A percentile compares a stretch with the other conserved stretches of the same genome.
Evolutionary conservation across 176 grass and related monocot genomes (phyloP).

Genomic region (Triticum urartu): DNA sequence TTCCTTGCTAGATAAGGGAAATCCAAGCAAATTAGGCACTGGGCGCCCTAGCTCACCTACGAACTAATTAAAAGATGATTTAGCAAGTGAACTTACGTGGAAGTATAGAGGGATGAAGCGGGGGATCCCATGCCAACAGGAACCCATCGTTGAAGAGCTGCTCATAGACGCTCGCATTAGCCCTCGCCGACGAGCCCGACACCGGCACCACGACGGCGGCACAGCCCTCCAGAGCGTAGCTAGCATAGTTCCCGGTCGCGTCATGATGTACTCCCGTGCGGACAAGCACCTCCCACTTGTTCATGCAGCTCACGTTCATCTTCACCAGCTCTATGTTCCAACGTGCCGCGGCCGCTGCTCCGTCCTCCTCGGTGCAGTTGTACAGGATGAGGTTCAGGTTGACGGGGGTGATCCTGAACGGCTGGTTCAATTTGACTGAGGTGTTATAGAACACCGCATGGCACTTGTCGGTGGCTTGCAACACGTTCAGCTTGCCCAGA

Average conservation of each 20-base stretch:
- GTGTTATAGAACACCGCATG: not conserved
- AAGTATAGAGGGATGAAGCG: not conserved
- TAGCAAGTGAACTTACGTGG: not conserved
- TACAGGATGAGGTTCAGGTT: conserved; percentile 33
- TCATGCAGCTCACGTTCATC: not conserved
- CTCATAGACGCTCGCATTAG: not conserved
- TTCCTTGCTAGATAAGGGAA: too few relatives aligned
- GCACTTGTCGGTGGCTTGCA: not conserved
- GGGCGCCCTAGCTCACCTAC: too few relatives aligned
- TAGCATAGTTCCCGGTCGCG: not conserved
- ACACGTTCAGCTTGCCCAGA: conserved; percentile 3
- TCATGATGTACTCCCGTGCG: not conserved
- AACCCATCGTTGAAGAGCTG: conserved; percentile 19
- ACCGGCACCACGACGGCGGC: not conserved
- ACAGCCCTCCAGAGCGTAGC: conserved; percentile 1
- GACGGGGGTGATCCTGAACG: not conserved
- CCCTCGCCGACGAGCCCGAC: not conserved
- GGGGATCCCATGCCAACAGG: conserved; percentile 20
- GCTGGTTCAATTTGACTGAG: not conserved
- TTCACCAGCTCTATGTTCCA: not conserved
- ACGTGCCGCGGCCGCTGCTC: not conserved
- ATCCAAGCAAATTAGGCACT: not conserved
- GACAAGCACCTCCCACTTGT: not conserved
- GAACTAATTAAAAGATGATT: not conserved
- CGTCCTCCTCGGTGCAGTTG: not conserved